A percentile compares a stretch with the other conserved stretches of the same genome.
phyloP scores from a whole-genome alignment of 2,329 filamentous ascomycete genomes.

The Talaromyces funiculosus region DNA sequence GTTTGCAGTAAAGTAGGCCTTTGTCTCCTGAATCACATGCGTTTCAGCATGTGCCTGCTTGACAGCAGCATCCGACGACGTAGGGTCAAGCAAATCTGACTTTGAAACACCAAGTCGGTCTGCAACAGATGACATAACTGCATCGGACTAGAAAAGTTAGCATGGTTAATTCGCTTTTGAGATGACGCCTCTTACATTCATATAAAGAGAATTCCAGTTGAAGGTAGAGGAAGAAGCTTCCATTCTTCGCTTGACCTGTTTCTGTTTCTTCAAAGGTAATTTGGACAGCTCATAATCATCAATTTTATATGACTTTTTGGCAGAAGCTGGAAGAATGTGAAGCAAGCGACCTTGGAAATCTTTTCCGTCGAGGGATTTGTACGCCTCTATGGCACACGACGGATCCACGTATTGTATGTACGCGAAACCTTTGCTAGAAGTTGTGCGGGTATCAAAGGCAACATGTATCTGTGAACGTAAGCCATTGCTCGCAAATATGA shows the following conservation, averaged over 20 bases:
- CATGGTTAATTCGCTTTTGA: not conserved
- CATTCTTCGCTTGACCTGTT: constrained; percentile 76
- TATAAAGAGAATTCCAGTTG: constrained; percentile 99
- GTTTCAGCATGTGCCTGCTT: constrained; percentile 97
- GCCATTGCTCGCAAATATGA: constrained; percentile 36
- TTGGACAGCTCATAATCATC: constrained; percentile 89
- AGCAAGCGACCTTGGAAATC: constrained; percentile 89
- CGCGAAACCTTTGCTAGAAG: constrained; percentile 81
- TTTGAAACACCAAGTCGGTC: constrained; percentile 83
- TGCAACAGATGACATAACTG: constrained; percentile 85
- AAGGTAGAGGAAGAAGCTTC: constrained; percentile 74
- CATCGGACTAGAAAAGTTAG: constrained; percentile 54
- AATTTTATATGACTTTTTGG: constrained; percentile 73
- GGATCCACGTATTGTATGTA: constrained; percentile 74
- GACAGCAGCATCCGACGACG: constrained; percentile 85
- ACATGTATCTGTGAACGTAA: constrained; percentile 67
- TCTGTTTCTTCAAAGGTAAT: constrained; percentile 89
- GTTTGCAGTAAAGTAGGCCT: constrained; percentile 79
- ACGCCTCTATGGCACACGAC: constrained; percentile 70
- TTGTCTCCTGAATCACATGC: constrained; percentile 91
- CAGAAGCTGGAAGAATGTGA: constrained; percentile 78
- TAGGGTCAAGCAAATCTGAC: constrained; percentile 88
- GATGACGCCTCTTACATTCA: constrained; percentile 60
- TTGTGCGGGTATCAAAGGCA: constrained; percentile 63
- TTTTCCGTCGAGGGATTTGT: constrained; percentile 71